Conservation (phyloP, 2,329 filamentous ascomycete species). For the Apiospora saccharicola region DNA sequence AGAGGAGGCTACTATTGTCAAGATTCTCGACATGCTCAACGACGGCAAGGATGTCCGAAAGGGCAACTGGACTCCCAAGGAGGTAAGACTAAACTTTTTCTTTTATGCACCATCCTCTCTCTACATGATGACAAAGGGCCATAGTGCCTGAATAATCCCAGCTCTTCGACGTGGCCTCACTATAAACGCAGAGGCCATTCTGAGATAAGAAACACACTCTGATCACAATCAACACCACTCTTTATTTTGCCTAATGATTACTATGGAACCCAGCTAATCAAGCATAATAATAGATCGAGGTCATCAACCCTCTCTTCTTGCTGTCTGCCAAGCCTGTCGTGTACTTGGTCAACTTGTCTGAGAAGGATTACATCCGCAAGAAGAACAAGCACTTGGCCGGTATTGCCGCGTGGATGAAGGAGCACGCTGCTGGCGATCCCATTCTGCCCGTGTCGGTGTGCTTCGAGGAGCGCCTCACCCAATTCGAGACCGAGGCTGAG, state of each 20-base stretch:
- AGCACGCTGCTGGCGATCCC: constrained; percentile 84
- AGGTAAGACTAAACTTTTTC: constrained; percentile 71
- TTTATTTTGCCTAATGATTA: constrained; percentile 29
- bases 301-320: constrained; percentile 96
- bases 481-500: constrained; percentile 79
- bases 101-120: constrained; percentile 30
- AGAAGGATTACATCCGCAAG: constrained; percentile 96
- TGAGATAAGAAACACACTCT: constrained; percentile 87
- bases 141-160: constrained; percentile 96
- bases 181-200: constrained; percentile 76
- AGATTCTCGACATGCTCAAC: constrained; percentile 83
- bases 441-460: constrained; percentile 92
- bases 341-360: constrained; percentile 95
- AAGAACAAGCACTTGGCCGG: constrained; percentile 99
- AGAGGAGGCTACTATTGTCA: constrained; percentile 92
- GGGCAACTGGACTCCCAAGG: constrained; percentile 87
- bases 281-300: constrained; percentile 75
- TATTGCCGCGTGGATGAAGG: constrained; percentile 95
- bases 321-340: constrained; percentile 97
- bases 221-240: constrained; percentile 50
- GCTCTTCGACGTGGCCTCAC: constrained; percentile 93
- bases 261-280: constrained; percentile 38
- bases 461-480: constrained; percentile 90
- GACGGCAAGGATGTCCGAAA: constrained; percentile 94
- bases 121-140: constrained; percentile 98